Evolutionary conservation across 352 stramenopile genomes (phyloP).

Genomic region (Phytophthora palmivora): DNA sequence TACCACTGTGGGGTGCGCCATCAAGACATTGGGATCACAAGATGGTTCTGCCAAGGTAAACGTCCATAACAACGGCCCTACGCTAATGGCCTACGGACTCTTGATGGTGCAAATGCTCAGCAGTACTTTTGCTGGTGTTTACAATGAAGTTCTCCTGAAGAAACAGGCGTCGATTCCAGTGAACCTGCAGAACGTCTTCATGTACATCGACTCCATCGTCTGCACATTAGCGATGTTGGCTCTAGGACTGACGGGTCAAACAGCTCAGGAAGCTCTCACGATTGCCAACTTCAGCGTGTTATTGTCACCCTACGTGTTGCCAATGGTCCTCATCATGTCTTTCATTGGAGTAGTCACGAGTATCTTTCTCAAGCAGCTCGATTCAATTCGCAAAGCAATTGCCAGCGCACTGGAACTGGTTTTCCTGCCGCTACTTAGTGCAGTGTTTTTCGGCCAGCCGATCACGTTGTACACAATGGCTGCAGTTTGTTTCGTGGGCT

Average conservation of each 20-base stretch:
- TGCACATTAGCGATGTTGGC: conserved; percentile 74
- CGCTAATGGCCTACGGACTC: conserved; percentile 61
- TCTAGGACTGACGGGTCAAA: conserved; percentile 73
- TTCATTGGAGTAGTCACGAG: conserved; percentile 83
- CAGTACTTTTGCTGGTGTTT: conserved; percentile 83
- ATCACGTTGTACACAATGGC: conserved; percentile 63
- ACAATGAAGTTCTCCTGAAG: conserved; percentile 88
- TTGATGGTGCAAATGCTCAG: conserved; percentile 82
- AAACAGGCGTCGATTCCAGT: conserved; percentile 71
- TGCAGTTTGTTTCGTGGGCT: conserved; percentile 71
- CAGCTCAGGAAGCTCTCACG: conserved; percentile 61
- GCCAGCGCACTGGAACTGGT: conserved; percentile 80
- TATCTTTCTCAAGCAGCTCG: conserved; percentile 81
- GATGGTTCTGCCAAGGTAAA: conserved; percentile 23
- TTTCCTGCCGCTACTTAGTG: conserved; percentile 66
- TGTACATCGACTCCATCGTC: conserved; percentile 85
- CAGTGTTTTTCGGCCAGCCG: conserved; percentile 67
- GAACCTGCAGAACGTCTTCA: conserved; percentile 88
- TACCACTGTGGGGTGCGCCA: conserved; percentile 76
- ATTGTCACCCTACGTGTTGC: conserved; percentile 77
- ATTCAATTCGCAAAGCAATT: conserved; percentile 85
- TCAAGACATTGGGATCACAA: conserved; percentile 72
- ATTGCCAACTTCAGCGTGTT: conserved; percentile 58
- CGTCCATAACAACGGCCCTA: conserved; percentile 14
- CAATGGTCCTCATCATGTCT: conserved; percentile 89